phyloP scores from a whole-genome alignment of 2,329 filamentous ascomycete genomes.

The Stemphylium beticola region DNA sequence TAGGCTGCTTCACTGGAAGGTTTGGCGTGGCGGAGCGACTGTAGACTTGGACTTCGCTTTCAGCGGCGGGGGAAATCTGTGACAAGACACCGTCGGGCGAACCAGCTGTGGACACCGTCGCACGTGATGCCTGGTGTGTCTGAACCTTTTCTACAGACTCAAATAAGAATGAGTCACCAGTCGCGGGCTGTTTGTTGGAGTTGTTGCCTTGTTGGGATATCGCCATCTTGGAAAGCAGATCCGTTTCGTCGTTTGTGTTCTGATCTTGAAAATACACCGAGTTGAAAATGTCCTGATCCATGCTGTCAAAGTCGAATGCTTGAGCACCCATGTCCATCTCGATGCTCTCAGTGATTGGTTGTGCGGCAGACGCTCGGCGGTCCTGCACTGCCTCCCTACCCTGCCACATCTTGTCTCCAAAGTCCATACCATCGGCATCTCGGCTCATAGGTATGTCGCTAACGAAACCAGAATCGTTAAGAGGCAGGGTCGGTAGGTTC shows the following conservation, averaged over 20 bases:
- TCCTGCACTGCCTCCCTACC: constrained; percentile 26
- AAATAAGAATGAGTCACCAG: constrained; percentile 9
- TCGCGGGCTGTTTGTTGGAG: neutral
- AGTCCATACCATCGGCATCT: constrained; percentile 65
- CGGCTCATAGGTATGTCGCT: constrained; percentile 76
- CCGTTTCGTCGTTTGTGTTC: constrained; percentile 2
- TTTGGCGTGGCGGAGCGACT: constrained; percentile 36
- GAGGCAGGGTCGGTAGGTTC: constrained; percentile 63
- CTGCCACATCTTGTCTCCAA: constrained; percentile 23
- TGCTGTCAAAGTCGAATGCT: constrained; percentile 8
- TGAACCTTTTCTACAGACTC: constrained; percentile 2
- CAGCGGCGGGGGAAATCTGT: constrained; percentile 26
- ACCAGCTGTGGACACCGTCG: constrained; percentile 16
- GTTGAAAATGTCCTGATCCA: constrained; percentile 15
- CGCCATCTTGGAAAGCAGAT: neutral
- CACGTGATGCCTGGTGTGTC: constrained; percentile 6
- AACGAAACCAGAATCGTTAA: constrained; percentile 80
- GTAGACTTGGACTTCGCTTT: constrained; percentile 24
- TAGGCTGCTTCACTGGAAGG: constrained; percentile 20
- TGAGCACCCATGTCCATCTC: constrained; percentile 24
- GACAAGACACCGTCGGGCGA: constrained; percentile 29
- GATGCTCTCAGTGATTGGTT: constrained; percentile 29
- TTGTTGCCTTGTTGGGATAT: constrained; percentile 6
- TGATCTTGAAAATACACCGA: constrained; percentile 10
- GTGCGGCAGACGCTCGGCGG: constrained; percentile 18